phyloP scores from a whole-genome alignment of 331 rosid species.

The Stylosanthes scabra region DNA sequence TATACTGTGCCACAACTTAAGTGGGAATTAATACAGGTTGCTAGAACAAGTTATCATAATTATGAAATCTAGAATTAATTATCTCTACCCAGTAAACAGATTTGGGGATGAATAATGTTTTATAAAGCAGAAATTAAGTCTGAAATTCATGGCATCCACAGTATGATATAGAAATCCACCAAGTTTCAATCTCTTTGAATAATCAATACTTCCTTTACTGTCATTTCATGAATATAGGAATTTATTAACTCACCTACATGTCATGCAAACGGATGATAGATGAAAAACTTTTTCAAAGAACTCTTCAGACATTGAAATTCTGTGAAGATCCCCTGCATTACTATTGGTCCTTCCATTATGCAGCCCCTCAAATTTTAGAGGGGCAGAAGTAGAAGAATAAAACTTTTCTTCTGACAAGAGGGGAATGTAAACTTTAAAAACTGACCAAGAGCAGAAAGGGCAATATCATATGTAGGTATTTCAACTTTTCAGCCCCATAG shows the following conservation, averaged over 20 bases:
- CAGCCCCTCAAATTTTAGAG: constrained; percentile 38
- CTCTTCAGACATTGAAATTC: constrained; percentile 17
- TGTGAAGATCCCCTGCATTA: constrained; percentile 1
- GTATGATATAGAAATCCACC: too few relatives aligned
- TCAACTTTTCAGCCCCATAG: constrained; percentile 27
- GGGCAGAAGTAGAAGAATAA: constrained; percentile 41
- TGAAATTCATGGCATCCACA: constrained; percentile 1
- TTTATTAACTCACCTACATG: background rate
- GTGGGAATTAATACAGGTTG: background rate
- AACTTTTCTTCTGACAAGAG: constrained; percentile 16
- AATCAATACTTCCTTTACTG: constrained; percentile 7
- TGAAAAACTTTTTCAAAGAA: background rate
- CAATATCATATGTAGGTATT: constrained; percentile 28
- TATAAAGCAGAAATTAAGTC: constrained; percentile 14
- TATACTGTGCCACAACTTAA: background rate
- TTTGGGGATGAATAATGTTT: constrained; percentile 11
- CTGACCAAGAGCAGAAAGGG: constrained; percentile 39
- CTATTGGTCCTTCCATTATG: constrained; percentile 32
- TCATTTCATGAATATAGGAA: constrained; percentile 6
- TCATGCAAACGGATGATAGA: constrained; percentile 13
- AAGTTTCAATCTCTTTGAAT: background rate
- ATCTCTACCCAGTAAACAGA: constrained; percentile 2
- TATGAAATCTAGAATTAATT: background rate
- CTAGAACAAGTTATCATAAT: background rate
- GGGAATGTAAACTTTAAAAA: constrained; percentile 32